Base-by-base conservation (phyloP, 2,329 filamentous ascomycete species). In the Daldinia eschscholtzii region DNA sequence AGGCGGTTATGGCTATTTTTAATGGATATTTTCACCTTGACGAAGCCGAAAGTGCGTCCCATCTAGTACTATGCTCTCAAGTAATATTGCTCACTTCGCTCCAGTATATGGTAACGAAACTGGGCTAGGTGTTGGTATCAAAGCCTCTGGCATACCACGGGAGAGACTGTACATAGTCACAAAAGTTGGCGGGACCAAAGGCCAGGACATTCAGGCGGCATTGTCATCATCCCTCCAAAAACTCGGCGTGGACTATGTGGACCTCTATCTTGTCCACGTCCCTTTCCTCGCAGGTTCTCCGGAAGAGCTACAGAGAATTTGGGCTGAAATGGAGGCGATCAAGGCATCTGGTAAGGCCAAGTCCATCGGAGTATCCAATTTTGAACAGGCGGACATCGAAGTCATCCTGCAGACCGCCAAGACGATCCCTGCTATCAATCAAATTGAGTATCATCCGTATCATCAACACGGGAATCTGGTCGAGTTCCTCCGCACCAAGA, bases 381-480 rank as follows among this genome's bases (percentile, higher is more conserved):
- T 92, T 75, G 75, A 87, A 33, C 80, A 84, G 72, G 76, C 80
- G 39, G 81, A 91, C 70, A 79, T 91, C 26, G 85, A 90, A 76
- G 74, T 81, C 3, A 75, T 90, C 37, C 81, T 91, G 1, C 78
- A 85, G 76, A 88, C 88, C 3, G 89, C 89, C 57, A 86, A 85
- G 73, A 78, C 91, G 64, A 76, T 82, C 1, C 93, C 93, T 0
- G 89, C 87, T 5, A 86, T 92, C 68, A 94, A 95, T 81, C 92
- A 95, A 83, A 92, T 95, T 76, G 92, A 95, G 82, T 90, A 88
- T 75, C 91, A 95, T 79, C 92, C 92, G 0, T 92, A 93, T 76
- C 83, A 92, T 53, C 90, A 91, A 79, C 90, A 91, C 76, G 83
- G 83, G 3, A 82, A 85, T 64, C 81, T 92, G 15, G 64, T 91